phyloP scores from a whole-genome alignment of 1,284 basidiomycete species.

The Sporisorium sorghi region DNA sequence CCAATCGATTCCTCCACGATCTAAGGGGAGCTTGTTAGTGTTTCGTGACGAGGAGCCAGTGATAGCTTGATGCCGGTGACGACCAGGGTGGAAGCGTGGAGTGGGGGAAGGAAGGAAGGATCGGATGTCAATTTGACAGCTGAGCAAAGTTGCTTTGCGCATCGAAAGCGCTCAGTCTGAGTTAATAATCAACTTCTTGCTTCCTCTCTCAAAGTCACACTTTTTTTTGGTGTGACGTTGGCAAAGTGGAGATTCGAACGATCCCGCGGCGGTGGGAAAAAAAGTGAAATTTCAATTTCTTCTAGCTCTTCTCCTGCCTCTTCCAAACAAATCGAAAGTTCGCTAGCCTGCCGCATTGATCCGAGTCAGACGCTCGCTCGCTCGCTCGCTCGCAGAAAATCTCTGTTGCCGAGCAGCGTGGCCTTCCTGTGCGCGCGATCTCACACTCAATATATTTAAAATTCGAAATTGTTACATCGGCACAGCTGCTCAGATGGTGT shows the following conservation, averaged over 20 bases:
- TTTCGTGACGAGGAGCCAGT: no score
- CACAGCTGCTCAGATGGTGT: neutral
- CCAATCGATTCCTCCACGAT: neutral
- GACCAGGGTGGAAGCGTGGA: neutral
- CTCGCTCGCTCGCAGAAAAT: neutral
- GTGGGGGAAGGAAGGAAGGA: neutral
- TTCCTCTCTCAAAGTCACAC: neutral
- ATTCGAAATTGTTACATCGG: neutral
- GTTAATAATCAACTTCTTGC: neutral
- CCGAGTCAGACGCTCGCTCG: neutral
- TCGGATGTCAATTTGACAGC: no score
- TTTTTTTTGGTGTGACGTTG: neutral
- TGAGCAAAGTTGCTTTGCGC: neutral
- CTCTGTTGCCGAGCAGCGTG: neutral
- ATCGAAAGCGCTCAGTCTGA: neutral
- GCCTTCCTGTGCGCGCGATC: neutral
- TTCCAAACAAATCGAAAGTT: constrained; percentile 4
- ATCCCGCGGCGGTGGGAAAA: neutral
- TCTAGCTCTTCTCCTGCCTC: neutral
- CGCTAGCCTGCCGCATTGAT: constrained; percentile 6
- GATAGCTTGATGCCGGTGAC: neutral
- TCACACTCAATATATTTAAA: neutral
- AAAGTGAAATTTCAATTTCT: neutral
- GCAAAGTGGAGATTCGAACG: neutral
- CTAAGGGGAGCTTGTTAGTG: no score